Base-by-base conservation (phyloP, 1,139 yeast species). In the Yamadazyma buinensis region DNA sequence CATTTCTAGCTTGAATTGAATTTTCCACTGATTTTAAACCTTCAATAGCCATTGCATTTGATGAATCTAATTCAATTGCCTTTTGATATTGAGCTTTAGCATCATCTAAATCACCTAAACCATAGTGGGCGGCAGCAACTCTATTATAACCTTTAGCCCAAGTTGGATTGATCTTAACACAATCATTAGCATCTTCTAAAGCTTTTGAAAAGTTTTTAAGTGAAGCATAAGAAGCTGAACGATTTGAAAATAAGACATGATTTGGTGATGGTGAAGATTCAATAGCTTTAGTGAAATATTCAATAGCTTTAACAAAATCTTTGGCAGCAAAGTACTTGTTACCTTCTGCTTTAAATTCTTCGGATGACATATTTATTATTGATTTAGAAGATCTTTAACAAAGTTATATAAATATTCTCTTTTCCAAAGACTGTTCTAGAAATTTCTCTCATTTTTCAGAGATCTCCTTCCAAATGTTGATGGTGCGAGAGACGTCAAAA, bases 121-220 rank as follows among this genome's bases (percentile, higher is more conserved):
- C 98, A 51, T 72, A 84, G 37, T 83, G 79, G 23, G 98, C 98
- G 46, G 97, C 92, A 37, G 88, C 99, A 33, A 85, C 84, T 63
- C 99, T 83, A 53, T 81, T 84, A 69, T 84, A 85, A 32, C 97
- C 98, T 62, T 92, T 92, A 15, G 96, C 88, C 97, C 97, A 92
- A 3, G 77, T 45, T 15, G 86, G 80, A 46, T 85, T 87, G 62
- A 87, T 78, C 51, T 75, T 73, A 34, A 84, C 80, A 62, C 95
- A 84, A 53, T 83, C 77, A 43, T 84, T 65, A 18, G 97, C 97
- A 58, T 92, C 97, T 37, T 71, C 67, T 40, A 87, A 68, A 3
- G 97, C 97, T 42, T 80, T 67, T 23, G 62, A 60, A 52, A 80
- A 92, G 48, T 87, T 64, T 54, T 81, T 81, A 63, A 82, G 62